Evolutionary conservation across 2,329 filamentous ascomycete genomes (phyloP).

Genomic region (Capronia coronata): DNA sequence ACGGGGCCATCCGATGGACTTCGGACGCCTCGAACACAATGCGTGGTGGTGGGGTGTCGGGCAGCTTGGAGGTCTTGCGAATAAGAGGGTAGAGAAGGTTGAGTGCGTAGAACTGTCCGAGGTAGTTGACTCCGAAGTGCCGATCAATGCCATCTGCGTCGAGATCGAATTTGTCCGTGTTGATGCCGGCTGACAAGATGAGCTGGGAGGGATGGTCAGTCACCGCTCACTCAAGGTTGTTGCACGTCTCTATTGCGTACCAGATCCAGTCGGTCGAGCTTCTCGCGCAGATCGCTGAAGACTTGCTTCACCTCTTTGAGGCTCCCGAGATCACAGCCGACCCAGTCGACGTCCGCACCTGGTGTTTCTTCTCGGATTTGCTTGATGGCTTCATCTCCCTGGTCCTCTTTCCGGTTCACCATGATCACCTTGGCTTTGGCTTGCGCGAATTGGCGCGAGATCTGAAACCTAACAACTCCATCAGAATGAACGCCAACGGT

Average conservation of each 20-base stretch:
- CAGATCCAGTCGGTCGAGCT: slow-evolving; percentile 38
- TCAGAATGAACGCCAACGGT: too few species aligned
- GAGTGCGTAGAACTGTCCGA: slow-evolving; percentile 41
- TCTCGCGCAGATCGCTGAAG: slow-evolving; percentile 35
- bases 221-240: neutral
- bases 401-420: slow-evolving; percentile 35
- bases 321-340: slow-evolving; percentile 39
- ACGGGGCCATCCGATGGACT: slow-evolving; percentile 38
- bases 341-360: slow-evolving; percentile 36
- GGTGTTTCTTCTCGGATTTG: slow-evolving; percentile 30
- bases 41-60: slow-evolving; percentile 34
- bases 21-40: slow-evolving; percentile 41
- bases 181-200: slow-evolving; percentile 42
- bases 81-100: slow-evolving; percentile 42
- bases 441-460: slow-evolving; percentile 33
- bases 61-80: slow-evolving; percentile 37
- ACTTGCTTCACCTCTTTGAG: slow-evolving; percentile 36
- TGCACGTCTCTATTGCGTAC: slow-evolving; percentile 10
- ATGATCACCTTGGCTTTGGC: slow-evolving; percentile 37
- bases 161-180: slow-evolving; percentile 37
- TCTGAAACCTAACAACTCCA: slow-evolving; percentile 28
- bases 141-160: slow-evolving; percentile 37
- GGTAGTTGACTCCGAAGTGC: slow-evolving; percentile 41
- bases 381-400: slow-evolving; percentile 36
- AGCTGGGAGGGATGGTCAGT: slow-evolving; percentile 26